Conservation (phyloP, 2,329 filamentous ascomycete genomes). For the Pyrenophora tritici-repentis region DNA sequence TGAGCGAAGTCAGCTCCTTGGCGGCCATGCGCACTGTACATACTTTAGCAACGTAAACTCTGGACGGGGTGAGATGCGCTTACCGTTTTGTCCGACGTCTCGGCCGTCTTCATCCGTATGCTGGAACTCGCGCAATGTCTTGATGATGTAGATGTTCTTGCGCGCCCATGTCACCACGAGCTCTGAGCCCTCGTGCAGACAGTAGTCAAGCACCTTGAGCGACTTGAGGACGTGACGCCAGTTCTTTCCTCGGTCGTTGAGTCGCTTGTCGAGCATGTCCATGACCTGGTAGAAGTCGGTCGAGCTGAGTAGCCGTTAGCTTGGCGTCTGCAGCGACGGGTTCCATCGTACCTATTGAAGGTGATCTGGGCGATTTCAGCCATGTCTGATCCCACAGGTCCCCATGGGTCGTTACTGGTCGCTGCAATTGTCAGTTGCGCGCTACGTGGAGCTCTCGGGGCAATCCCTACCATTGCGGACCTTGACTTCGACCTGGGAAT, state of each 20-base stretch:
- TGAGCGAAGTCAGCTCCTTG: conserved; percentile 90
- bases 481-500: conserved; percentile 95
- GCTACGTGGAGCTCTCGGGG: background rate
- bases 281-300: conserved; percentile 99
- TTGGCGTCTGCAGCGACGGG: conserved; percentile 10
- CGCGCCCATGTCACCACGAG: conserved; percentile 96
- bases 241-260: conserved; percentile 99
- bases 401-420: conserved; percentile 98
- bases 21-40: conserved; percentile 84
- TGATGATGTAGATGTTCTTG: conserved; percentile 98
- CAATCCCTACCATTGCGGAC: conserved; percentile 58
- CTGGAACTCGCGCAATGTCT: conserved; percentile 94
- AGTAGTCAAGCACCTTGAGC: conserved; percentile 96
- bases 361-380: conserved; percentile 97
- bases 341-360: conserved; percentile 81
- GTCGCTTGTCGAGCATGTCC: conserved; percentile 98
- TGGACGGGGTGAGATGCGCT: conserved; percentile 31
- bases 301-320: conserved; percentile 62
- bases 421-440: conserved; percentile 60
- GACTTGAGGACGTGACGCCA: conserved; percentile 98
- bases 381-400: conserved; percentile 97
- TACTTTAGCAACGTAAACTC: conserved; percentile 20
- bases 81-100: conserved; percentile 96
- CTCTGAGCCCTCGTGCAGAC: conserved; percentile 94
- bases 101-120: conserved; percentile 94